Evolutionary conservation across 495 filamentous ascomycete species (phyloP).

Genomic region (Aspergillus nidulans): DNA sequence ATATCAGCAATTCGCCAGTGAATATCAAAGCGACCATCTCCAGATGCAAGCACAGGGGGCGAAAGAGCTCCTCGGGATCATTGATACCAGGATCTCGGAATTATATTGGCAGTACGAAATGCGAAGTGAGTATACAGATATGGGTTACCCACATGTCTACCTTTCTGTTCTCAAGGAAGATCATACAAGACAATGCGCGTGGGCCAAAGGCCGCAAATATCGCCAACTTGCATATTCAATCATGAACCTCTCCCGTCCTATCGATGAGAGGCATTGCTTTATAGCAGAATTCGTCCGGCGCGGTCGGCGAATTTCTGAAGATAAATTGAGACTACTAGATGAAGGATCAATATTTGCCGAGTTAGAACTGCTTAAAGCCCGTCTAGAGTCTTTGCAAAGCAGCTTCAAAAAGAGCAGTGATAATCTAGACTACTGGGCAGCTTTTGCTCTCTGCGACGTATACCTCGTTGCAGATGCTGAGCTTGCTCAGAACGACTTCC

Average conservation of each 20-base stretch:
- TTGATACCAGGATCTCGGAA: slow-evolving; percentile 37
- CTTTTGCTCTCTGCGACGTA: slow-evolving; percentile 34
- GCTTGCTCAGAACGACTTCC: slow-evolving; percentile 8
- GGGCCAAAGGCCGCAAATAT: slow-evolving; percentile 51
- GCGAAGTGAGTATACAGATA: slow-evolving; percentile 10
- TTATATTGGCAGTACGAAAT: slow-evolving; percentile 31
- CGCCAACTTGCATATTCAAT: slow-evolving; percentile 57
- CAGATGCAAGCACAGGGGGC: neutral
- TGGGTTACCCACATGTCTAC: slow-evolving; percentile 42
- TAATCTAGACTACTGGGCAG: slow-evolving; percentile 28
- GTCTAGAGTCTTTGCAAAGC: slow-evolving; percentile 18
- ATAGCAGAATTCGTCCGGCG: slow-evolving; percentile 48
- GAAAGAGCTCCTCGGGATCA: neutral
- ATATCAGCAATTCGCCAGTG: slow-evolving; percentile 41
- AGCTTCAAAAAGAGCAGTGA: slow-evolving; percentile 6
- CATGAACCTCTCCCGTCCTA: slow-evolving; percentile 38
- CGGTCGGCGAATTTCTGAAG: slow-evolving; percentile 33
- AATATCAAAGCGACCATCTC: slow-evolving; percentile 27
- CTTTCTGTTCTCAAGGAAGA: slow-evolving; percentile 57
- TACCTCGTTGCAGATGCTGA: slow-evolving; percentile 12
- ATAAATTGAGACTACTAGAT: slow-evolving; percentile 22
- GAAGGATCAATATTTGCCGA: slow-evolving; percentile 15
- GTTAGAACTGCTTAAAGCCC: slow-evolving; percentile 11
- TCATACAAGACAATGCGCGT: slow-evolving; percentile 55
- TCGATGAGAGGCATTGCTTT: slow-evolving; percentile 8